Percentiles rank a stretch among this genome's conserved stretches.
Evolutionary conservation across 2,329 filamentous ascomycete genomes (phyloP).

Genomic region (Colletotrichum truncatum): DNA sequence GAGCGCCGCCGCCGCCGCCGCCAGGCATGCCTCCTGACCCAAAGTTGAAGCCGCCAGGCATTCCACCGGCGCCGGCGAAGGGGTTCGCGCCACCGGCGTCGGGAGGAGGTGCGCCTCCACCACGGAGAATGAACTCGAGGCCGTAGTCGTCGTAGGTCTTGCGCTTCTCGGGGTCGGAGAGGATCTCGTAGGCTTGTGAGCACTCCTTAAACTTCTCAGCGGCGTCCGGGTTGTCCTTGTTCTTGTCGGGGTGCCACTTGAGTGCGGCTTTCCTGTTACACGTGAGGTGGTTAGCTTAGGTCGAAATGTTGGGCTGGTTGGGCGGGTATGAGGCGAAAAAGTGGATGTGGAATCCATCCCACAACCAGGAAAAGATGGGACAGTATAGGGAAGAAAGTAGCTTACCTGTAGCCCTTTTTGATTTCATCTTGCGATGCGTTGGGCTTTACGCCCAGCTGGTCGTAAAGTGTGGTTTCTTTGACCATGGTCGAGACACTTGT

Average conservation of each 20-base stretch:
- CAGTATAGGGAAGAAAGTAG: slow-evolving; percentile 21
- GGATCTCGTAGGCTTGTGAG: slow-evolving; percentile 97
- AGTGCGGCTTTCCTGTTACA: slow-evolving; percentile 79
- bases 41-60: slow-evolving; percentile 65
- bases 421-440: slow-evolving; percentile 91
- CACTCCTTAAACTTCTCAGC: slow-evolving; percentile 98
- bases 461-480: slow-evolving; percentile 95
- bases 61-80: slow-evolving; percentile 65
- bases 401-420: slow-evolving; percentile 93
- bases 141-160: slow-evolving; percentile 96
- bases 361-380: background rate
- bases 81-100: slow-evolving; percentile 67
- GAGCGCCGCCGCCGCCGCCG: slow-evolving; percentile 55
- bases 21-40: slow-evolving; percentile 42
- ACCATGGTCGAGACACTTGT: slow-evolving; percentile 74
- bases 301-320: slow-evolving; percentile 11
- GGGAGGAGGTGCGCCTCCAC: slow-evolving; percentile 75
- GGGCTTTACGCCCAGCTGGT: slow-evolving; percentile 81
- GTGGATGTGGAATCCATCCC: background rate
- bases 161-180: slow-evolving; percentile 96
- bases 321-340: background rate
- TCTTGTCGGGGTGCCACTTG: slow-evolving; percentile 97
- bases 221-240: slow-evolving; percentile 87
- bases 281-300: slow-evolving; percentile 44
- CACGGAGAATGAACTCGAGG: slow-evolving; percentile 89